Evolutionary conservation across 345 rosid genomes (phyloP).

Genomic region (Turritis glabra): DNA sequence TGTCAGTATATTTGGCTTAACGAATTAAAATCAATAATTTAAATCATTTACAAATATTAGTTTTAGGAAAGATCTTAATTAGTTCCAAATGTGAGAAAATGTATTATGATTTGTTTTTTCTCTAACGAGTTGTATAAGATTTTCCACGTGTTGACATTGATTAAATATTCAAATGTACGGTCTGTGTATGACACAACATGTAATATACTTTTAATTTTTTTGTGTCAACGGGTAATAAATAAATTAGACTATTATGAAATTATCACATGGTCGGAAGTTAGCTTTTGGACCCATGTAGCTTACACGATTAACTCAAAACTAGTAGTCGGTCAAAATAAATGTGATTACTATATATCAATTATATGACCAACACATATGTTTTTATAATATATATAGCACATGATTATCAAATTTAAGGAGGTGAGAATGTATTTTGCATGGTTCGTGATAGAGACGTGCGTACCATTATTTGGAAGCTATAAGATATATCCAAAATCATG

Average conservation of each 20-base stretch:
- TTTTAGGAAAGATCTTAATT: too few species aligned
- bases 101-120: neutral
- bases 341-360: neutral
- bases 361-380: neutral
- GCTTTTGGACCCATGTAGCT: constrained; percentile 18
- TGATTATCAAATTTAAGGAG: neutral
- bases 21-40: neutral
- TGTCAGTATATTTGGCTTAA: neutral
- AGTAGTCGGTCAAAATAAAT: constrained; percentile 3
- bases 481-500: neutral
- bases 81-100: too few species aligned
- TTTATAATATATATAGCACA: constrained; percentile 1
- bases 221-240: neutral
- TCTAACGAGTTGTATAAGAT: neutral
- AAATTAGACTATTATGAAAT: neutral
- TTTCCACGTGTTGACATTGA: neutral
- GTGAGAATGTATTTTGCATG: neutral
- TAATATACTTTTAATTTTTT: neutral
- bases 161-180: neutral
- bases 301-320: constrained; percentile 11
- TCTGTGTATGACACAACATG: neutral
- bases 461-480: neutral
- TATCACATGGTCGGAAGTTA: constrained; percentile 19
- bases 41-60: neutral
- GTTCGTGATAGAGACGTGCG: constrained; percentile 20